These are phyloP conservation scores for Sporisorium iseilematis-ciliati DNA, from an alignment of 1,284 basidiomycete species.

Conservation along the genomic window DNA sequence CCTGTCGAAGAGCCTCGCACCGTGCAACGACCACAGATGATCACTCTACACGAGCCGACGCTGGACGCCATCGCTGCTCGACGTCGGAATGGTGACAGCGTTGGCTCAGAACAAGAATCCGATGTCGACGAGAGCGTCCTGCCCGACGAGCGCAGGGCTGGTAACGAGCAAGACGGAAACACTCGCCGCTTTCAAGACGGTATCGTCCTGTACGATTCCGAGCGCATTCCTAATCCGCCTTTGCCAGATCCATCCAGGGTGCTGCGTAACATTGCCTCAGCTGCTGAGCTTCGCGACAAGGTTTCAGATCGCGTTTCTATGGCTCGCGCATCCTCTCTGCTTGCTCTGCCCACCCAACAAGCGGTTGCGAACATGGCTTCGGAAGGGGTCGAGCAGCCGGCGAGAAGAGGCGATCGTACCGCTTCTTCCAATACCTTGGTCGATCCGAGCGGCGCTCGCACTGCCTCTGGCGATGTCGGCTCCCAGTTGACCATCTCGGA, in stretches of 20 bases:
- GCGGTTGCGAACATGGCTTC: background rate
- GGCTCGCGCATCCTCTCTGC: constrained; percentile 28
- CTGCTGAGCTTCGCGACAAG: constrained; percentile 38
- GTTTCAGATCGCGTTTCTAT: constrained; percentile 19
- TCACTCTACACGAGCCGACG: constrained; percentile 50
- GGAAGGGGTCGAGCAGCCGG: constrained; percentile 1
- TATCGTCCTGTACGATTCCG: constrained; percentile 51
- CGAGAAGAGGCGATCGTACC: constrained; percentile 44
- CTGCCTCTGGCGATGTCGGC: constrained; percentile 34
- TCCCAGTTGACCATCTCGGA: constrained; percentile 41
- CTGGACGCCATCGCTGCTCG: constrained; percentile 20
- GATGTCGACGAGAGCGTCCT: constrained; percentile 16
- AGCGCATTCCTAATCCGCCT: constrained; percentile 36
- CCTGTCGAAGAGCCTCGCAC: constrained; percentile 17
- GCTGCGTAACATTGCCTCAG: constrained; percentile 41
- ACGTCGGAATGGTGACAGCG: background rate
- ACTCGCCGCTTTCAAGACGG: constrained; percentile 46
- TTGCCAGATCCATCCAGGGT: constrained; percentile 24
- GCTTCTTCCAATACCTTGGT: constrained; percentile 50
- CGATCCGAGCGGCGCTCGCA: constrained; percentile 37
- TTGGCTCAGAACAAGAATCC: constrained; percentile 20
- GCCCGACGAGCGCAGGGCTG: background rate
- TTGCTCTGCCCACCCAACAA: constrained; percentile 37
- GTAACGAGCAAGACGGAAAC: constrained; percentile 18
- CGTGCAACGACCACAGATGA: constrained; percentile 34